Base-by-base conservation (phyloP, 805 yeast genomes). In the Hanseniaspora vineae region DNA sequence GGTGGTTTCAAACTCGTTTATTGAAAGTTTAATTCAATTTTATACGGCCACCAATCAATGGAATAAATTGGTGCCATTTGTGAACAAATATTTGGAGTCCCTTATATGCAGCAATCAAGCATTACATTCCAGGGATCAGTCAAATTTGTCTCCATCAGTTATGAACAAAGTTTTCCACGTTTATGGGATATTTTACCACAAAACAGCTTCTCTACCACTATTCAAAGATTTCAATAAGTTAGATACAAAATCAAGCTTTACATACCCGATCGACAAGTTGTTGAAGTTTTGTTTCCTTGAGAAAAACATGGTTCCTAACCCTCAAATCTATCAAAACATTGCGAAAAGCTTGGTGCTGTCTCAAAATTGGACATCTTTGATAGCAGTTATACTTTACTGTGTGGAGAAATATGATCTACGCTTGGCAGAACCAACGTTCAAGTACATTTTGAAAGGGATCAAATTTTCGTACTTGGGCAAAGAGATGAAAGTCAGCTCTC, bases 361-460 rank as follows among this genome's bases (percentile, higher is more conserved):
- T 3, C 53, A 55, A 35, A 58, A 59, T 40, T 62, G 62, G 62
- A 42, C 49, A 10, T 52, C 51, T 2, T 32, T 61, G 3, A 59
- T 60, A 1, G 57, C 56, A 8, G 33, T 59, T 1, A 42, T 61
- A 14, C 44, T 47, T 12, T 35, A 49, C 17, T 53, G 59, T 53
- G 29, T 43, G 14, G 45, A 54, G 29, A 23, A 50, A 2, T 55
- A 52, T 44, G 55, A 55, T 2, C 17, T 59, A 4, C 43, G 49
- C 9, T 35, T 58, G 0, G 48, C 47, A 4, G 39, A 35, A 1
- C 44, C 49, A 9, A 23, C 52, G 2, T 31, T 45, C 6, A 42
- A 46, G 12, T 58, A 55, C 32, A 49, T 59, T 12, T 47, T 55
- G 44, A 52, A 48, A 31, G 63, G 62, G 0, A 35, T 61, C 17